Percentiles rank a stretch among this genome's conserved stretches.
Evolutionary conservation across 2,329 filamentous ascomycete species (phyloP).

Genomic region (Coniochaeta sp.): DNA sequence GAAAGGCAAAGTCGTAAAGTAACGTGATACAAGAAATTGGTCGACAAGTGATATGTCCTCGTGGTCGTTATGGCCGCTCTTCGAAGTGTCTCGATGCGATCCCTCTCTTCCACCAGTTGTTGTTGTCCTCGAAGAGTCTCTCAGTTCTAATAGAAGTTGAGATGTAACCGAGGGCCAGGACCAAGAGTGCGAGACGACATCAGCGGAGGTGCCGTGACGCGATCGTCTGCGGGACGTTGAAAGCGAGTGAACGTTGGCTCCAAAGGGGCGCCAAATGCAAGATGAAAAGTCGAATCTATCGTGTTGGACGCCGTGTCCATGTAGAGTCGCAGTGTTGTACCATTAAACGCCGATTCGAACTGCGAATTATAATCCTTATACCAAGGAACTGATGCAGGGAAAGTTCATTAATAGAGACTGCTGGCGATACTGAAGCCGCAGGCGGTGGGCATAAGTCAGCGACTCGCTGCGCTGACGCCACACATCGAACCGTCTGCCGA

Average conservation of each 20-base stretch:
- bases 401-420: constrained; percentile 2
- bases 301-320: constrained; percentile 5
- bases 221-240: not conserved
- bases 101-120: no score
- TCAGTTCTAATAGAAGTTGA: no score
- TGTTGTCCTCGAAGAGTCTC: no score
- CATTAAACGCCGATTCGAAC: constrained; percentile 20
- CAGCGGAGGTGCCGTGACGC: not conserved
- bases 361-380: constrained; percentile 17
- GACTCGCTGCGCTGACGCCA: not conserved
- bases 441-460: not conserved
- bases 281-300: constrained; percentile 14
- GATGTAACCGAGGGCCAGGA: no score
- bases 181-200: no score
- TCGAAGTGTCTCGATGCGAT: no score
- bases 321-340: constrained; percentile 8
- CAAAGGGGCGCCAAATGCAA: not conserved
- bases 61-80: no score
- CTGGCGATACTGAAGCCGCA: not conserved
- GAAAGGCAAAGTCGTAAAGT: no score
- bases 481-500: no score
- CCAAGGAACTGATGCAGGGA: constrained; percentile 9
- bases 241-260: not conserved
- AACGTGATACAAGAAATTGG: no score
- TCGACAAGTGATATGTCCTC: no score